These are phyloP conservation scores for Coniochaeta sp. DNA, from an alignment of 2,329 filamentous ascomycete species.

Conservation along the genomic window DNA sequence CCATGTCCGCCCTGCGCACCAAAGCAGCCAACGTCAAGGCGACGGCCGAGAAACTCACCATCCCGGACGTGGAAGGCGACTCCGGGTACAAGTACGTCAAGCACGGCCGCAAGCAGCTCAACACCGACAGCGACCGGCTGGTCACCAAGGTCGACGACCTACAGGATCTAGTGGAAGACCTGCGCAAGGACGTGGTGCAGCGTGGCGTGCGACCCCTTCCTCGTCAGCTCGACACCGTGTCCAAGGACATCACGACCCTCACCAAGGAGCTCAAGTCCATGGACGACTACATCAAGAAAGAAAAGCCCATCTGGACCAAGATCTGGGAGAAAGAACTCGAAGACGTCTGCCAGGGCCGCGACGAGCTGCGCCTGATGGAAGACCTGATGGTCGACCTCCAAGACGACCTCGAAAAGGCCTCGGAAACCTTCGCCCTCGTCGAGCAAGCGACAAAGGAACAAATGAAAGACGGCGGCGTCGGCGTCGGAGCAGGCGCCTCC, in stretches of 20 bases:
- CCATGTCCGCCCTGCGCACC: constrained; percentile 74
- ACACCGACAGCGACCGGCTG: constrained; percentile 80
- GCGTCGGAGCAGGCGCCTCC: constrained; percentile 35
- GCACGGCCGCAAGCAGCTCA: constrained; percentile 78
- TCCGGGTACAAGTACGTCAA: constrained; percentile 82
- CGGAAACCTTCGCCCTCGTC: constrained; percentile 87
- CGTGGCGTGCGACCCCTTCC: constrained; percentile 88
- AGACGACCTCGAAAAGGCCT: constrained; percentile 91
- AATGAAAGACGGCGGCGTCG: constrained; percentile 64
- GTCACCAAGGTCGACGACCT: constrained; percentile 91
- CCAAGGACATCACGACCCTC: constrained; percentile 77
- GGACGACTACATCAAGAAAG: constrained; percentile 82
- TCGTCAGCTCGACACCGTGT: constrained; percentile 80
- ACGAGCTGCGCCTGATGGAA: constrained; percentile 93
- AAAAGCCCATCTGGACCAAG: constrained; percentile 97
- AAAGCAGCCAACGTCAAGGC: constrained; percentile 80
- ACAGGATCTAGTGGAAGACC: constrained; percentile 93
- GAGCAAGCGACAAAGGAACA: constrained; percentile 99
- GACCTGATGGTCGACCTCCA: constrained; percentile 87
- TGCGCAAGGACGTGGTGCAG: constrained; percentile 92
- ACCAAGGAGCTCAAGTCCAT: constrained; percentile 87
- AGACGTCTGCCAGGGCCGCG: constrained; percentile 89
- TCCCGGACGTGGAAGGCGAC: constrained; percentile 68
- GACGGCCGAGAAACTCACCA: constrained; percentile 60
- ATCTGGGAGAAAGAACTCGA: constrained; percentile 98